Conservation (phyloP, 2,329 filamentous ascomycete species). For the Claviceps maximensis region DNA sequence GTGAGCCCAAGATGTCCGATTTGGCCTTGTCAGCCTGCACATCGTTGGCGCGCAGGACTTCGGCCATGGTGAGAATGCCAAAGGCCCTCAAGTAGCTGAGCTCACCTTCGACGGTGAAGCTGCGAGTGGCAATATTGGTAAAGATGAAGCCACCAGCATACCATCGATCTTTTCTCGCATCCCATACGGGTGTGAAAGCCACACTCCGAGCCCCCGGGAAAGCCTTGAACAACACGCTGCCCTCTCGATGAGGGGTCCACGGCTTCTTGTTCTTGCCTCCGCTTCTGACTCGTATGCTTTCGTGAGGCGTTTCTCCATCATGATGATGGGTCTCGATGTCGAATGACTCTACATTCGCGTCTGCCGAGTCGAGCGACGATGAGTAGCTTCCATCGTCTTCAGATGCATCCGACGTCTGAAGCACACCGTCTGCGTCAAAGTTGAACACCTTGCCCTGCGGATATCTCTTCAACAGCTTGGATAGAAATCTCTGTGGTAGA, state of each 20-base stretch:
- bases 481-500: slow-evolving; percentile 26
- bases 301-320: background rate
- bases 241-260: slow-evolving; percentile 9
- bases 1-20: slow-evolving; percentile 43
- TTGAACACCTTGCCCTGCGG: slow-evolving; percentile 33
- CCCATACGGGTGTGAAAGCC: slow-evolving; percentile 35
- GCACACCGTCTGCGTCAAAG: slow-evolving; percentile 24
- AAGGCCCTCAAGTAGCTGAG: slow-evolving; percentile 38
- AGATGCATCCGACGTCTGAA: slow-evolving; percentile 19
- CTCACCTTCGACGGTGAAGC: slow-evolving; percentile 33
- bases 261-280: background rate
- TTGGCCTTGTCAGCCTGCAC: slow-evolving; percentile 32
- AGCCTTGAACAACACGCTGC: slow-evolving; percentile 16
- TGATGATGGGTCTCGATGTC: background rate
- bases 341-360: background rate
- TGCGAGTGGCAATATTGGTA: slow-evolving; percentile 28
- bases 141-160: slow-evolving; percentile 37
- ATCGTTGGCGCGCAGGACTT: slow-evolving; percentile 33
- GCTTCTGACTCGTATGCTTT: background rate
- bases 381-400: slow-evolving; percentile 10
- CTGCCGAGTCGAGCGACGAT: background rate
- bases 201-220: slow-evolving; percentile 33
- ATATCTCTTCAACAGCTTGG: slow-evolving; percentile 28
- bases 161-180: slow-evolving; percentile 30
- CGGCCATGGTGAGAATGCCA: slow-evolving; percentile 40